These are phyloP conservation scores for Leishmania lainsoni DNA, from an alignment of 208 protist genomes.

Conservation along the genomic window DNA sequence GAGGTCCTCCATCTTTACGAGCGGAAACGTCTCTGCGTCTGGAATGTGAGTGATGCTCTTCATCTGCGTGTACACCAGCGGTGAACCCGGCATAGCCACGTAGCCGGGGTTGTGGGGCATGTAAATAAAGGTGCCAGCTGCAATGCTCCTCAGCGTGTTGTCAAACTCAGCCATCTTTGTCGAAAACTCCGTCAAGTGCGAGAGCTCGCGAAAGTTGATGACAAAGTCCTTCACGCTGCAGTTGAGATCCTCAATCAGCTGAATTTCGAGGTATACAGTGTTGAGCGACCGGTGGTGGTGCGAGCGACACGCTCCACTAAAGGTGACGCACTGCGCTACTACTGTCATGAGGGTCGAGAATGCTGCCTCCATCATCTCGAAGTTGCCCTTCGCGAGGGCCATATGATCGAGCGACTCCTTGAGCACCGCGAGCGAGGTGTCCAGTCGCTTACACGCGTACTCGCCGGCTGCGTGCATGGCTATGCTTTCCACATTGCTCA, in stretches of 20 bases:
- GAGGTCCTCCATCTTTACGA: conserved; percentile 61
- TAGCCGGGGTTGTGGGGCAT: conserved; percentile 11
- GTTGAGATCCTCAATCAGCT: conserved; percentile 85
- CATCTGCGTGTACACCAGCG: conserved; percentile 51
- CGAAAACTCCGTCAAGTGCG: conserved; percentile 82
- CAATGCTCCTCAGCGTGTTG: conserved; percentile 74
- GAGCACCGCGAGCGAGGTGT: conserved; percentile 57
- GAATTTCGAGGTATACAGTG: conserved; percentile 76
- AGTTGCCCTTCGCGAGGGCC: conserved; percentile 77
- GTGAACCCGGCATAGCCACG: conserved; percentile 3
- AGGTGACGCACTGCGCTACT: conserved; percentile 66
- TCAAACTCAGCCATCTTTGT: conserved; percentile 82
- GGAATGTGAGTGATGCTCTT: conserved; percentile 13
- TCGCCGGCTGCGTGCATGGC: conserved; percentile 72
- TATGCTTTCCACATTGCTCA: conserved; percentile 85
- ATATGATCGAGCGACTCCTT: conserved; percentile 77
- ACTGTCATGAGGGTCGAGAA: conserved; percentile 68
- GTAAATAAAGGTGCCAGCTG: conserved; percentile 50
- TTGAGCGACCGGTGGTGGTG: conserved; percentile 52
- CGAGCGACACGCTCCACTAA: conserved; percentile 34
- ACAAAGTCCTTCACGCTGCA: conserved; percentile 82
- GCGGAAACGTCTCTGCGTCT: conserved; percentile 29
- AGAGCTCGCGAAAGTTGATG: conserved; percentile 87
- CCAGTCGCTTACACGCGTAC: conserved; percentile 63
- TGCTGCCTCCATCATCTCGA: conserved; percentile 69